Percentiles rank a stretch among this genome's conserved stretches.
These are phyloP conservation scores for Fusarium illudens DNA, from an alignment of 2,329 filamentous ascomycete species.

Conservation along the genomic window DNA sequence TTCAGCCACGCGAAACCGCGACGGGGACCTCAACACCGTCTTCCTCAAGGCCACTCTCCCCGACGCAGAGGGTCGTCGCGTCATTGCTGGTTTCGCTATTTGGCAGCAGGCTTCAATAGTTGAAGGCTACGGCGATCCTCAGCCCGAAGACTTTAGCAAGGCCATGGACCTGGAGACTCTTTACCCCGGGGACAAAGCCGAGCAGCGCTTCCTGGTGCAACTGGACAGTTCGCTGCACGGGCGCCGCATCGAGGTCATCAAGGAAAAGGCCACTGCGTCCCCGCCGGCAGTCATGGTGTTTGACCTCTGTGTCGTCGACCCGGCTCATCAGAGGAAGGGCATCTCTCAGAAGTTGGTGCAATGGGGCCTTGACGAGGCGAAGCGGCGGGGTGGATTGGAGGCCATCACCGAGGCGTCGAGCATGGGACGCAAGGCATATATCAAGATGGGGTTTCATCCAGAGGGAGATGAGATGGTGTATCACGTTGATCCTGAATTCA, in stretches of 20 bases:
- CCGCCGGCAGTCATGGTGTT: conserved; percentile 60
- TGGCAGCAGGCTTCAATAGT: conserved; percentile 63
- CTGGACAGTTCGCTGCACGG: conserved; percentile 54
- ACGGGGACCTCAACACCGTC: conserved; percentile 58
- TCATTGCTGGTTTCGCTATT: conserved; percentile 62
- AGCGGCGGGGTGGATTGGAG: conserved; percentile 52
- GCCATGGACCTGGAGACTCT: conserved; percentile 47
- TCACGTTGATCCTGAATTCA: conserved; percentile 54
- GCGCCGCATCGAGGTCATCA: conserved; percentile 53
- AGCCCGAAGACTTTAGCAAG: conserved; percentile 45
- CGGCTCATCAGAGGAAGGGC: conserved; percentile 60
- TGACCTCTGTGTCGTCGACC: conserved; percentile 62
- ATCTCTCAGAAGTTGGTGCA: conserved; percentile 55
- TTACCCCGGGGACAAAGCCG: conserved; percentile 53
- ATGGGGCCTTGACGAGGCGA: conserved; percentile 57
- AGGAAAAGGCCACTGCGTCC: conserved; percentile 48
- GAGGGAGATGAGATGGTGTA: conserved; percentile 54
- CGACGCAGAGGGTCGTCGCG: conserved; percentile 40
- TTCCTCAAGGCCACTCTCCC: conserved; percentile 63
- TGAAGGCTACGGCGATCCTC: conserved; percentile 56
- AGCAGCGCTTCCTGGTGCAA: conserved; percentile 58
- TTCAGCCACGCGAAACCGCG: conserved; percentile 48
- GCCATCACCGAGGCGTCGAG: conserved; percentile 56
- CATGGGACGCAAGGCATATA: conserved; percentile 59
- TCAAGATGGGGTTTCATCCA: conserved; percentile 55